Evolutionary conservation across 1,284 basidiomycete species (phyloP).

Genomic region (Naganishia sp.): DNA sequence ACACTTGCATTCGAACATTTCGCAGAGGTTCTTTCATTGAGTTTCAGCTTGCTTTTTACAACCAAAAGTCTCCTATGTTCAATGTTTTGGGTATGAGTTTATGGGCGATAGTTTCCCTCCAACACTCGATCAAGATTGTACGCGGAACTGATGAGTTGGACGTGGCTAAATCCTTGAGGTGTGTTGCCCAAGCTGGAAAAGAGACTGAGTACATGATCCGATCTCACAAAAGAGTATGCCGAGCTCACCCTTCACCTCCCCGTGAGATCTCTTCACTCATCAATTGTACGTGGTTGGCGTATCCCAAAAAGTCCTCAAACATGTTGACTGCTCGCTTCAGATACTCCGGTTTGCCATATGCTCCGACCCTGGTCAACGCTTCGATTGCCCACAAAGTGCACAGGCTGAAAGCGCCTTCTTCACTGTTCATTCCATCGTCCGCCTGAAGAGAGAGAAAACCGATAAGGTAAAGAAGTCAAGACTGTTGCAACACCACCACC

Average conservation of each 20-base stretch:
- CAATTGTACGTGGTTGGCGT: slow-evolving; percentile 75
- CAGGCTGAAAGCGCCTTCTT: slow-evolving; percentile 68
- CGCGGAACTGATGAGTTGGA: slow-evolving; percentile 44
- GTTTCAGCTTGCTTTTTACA: no score
- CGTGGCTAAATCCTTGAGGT: slow-evolving; percentile 53
- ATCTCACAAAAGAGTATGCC: background rate
- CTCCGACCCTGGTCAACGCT: slow-evolving; percentile 78
- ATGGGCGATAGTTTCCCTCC: slow-evolving; percentile 27
- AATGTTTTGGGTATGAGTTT: background rate
- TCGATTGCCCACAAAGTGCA: slow-evolving; percentile 69
- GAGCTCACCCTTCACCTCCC: slow-evolving; percentile 53
- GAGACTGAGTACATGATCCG: slow-evolving; percentile 15
- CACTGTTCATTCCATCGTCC: slow-evolving; percentile 88
- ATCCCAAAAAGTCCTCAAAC: slow-evolving; percentile 42
- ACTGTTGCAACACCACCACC: no score
- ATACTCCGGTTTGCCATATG: slow-evolving; percentile 65
- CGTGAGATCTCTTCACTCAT: slow-evolving; percentile 66
- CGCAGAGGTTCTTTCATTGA: no score
- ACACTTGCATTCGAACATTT: no score
- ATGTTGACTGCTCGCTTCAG: slow-evolving; percentile 70
- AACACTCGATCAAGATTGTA: slow-evolving; percentile 51
- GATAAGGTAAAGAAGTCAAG: background rate
- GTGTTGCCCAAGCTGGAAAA: slow-evolving; percentile 41
- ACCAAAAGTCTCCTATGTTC: no score
- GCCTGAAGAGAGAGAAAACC: slow-evolving; percentile 47